Conservation (phyloP, 805 yeast genomes). For the Priceomyces haplophilus region DNA sequence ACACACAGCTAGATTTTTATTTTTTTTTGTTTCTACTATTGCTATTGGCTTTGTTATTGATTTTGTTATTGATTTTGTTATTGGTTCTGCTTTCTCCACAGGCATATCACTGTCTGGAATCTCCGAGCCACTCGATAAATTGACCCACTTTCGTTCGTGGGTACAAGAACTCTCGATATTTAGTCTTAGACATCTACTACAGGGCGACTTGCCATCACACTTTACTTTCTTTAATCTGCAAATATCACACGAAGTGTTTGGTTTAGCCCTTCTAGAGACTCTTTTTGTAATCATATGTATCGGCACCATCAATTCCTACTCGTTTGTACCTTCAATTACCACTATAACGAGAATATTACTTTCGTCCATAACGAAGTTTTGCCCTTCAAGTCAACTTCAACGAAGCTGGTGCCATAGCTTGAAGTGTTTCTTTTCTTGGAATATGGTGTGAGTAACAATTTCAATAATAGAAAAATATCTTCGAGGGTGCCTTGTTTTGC, state of each 20-base stretch:
- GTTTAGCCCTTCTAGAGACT: not conserved
- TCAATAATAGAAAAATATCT: not conserved
- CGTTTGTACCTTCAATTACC: too few species aligned
- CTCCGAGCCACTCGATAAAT: not conserved
- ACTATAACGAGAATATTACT: not conserved
- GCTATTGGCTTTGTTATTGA: not conserved
- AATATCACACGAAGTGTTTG: not conserved
- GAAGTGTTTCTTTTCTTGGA: not conserved
- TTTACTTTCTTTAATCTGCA: not conserved
- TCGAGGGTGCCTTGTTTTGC: not conserved
- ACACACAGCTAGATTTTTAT: too few species aligned
- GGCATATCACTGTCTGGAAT: too few species aligned
- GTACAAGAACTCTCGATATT: not conserved
- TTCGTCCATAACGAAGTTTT: too few species aligned
- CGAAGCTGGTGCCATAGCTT: not conserved
- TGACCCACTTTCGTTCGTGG: constrained; percentile 5
- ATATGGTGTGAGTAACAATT: not conserved
- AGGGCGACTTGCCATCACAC: constrained; percentile 1
- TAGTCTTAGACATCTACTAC: not conserved
- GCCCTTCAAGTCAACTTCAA: not conserved
- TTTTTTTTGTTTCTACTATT: constrained; percentile 10
- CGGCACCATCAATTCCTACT: too few species aligned
- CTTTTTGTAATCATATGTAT: not conserved
- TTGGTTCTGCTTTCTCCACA: not conserved
- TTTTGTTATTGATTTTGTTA: not conserved